These are phyloP conservation scores for Pestalotiopsis sp. DNA, from an alignment of 2,329 filamentous ascomycete genomes.

Conservation along the genomic window DNA sequence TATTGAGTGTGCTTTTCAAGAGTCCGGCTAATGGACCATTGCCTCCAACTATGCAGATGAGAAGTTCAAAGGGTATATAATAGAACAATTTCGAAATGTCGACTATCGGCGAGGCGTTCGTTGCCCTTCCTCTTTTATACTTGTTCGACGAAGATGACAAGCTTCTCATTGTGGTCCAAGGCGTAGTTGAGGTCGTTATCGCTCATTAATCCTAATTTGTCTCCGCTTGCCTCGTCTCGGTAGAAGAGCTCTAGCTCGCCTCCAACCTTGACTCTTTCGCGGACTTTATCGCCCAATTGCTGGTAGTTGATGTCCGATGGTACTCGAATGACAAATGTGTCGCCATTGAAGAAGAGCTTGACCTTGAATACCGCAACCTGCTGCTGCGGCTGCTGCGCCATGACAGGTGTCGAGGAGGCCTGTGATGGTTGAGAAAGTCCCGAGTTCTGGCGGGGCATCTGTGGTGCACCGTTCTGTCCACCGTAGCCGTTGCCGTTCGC, in stretches of 20 bases:
- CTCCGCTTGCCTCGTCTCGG: conserved; percentile 79
- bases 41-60: conserved; percentile 1
- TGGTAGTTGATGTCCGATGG: conserved; percentile 77
- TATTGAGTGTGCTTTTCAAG: conserved; percentile 4
- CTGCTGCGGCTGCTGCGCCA: conserved; percentile 40
- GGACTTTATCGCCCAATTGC: conserved; percentile 81
- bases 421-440: conserved; percentile 56
- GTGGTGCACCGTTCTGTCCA: conserved; percentile 54
- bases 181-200: conserved; percentile 82
- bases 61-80: conserved; percentile 15
- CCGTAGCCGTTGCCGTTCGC: conserved; percentile 62
- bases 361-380: conserved; percentile 74
- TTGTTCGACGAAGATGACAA: conserved; percentile 73
- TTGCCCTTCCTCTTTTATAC: conserved; percentile 31
- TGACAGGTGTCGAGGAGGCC: conserved; percentile 56
- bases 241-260: conserved; percentile 77
- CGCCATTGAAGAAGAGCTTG: conserved; percentile 91
- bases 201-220: conserved; percentile 74
- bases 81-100: conserved; percentile 13
- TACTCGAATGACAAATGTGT: conserved; percentile 89
- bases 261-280: conserved; percentile 78
- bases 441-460: conserved; percentile 47
- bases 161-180: conserved; percentile 82
- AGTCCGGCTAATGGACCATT: conserved; percentile 5
- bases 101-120: neutral